A percentile compares a stretch with the other conserved stretches of the same genome.
Evolutionary conservation across 805 yeast genomes (phyloP).

Genomic region (Hanseniaspora meyeri): DNA sequence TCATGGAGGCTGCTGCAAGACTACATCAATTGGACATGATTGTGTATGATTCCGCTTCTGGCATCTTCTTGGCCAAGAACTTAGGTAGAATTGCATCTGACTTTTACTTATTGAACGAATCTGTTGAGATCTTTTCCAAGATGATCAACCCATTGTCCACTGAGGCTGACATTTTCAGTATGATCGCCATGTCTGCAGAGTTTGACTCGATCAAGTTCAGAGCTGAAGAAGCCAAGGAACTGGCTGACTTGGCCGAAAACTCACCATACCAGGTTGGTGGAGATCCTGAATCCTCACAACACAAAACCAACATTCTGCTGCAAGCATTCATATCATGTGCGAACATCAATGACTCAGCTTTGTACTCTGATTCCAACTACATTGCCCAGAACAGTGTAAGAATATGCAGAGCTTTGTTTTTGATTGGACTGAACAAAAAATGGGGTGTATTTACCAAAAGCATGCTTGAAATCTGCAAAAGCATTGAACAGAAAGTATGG

Average conservation of each 20-base stretch:
- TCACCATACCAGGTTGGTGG: slow-evolving; percentile 77
- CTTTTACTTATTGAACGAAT: slow-evolving; percentile 70
- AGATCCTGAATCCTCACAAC: slow-evolving; percentile 59
- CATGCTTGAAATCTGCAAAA: slow-evolving; percentile 69
- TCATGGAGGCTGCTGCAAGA: slow-evolving; percentile 65
- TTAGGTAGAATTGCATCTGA: slow-evolving; percentile 91
- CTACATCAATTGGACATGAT: slow-evolving; percentile 88
- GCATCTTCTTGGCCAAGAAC: slow-evolving; percentile 72
- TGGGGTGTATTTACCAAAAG: slow-evolving; percentile 79
- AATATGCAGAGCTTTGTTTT: slow-evolving; percentile 79
- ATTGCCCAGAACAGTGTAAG: slow-evolving; percentile 94
- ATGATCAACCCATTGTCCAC: slow-evolving; percentile 74
- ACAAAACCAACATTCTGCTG: slow-evolving; percentile 73
- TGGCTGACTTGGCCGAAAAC: slow-evolving; percentile 45
- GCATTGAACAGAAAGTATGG: slow-evolving; percentile 80
- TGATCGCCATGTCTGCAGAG: slow-evolving; percentile 85
- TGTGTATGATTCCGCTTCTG: slow-evolving; percentile 73
- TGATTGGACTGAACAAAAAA: slow-evolving; percentile 73
- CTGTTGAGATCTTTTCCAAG: slow-evolving; percentile 80
- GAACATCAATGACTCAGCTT: slow-evolving; percentile 60
- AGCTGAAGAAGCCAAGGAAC: slow-evolving; percentile 73
- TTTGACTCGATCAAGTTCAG: slow-evolving; percentile 82
- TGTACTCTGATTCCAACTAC: slow-evolving; percentile 76
- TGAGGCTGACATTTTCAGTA: slow-evolving; percentile 80
- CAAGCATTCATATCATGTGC: slow-evolving; percentile 82